Evolutionary conservation across 2,329 filamentous ascomycete genomes (phyloP).

Genomic region (Nemania sp.): DNA sequence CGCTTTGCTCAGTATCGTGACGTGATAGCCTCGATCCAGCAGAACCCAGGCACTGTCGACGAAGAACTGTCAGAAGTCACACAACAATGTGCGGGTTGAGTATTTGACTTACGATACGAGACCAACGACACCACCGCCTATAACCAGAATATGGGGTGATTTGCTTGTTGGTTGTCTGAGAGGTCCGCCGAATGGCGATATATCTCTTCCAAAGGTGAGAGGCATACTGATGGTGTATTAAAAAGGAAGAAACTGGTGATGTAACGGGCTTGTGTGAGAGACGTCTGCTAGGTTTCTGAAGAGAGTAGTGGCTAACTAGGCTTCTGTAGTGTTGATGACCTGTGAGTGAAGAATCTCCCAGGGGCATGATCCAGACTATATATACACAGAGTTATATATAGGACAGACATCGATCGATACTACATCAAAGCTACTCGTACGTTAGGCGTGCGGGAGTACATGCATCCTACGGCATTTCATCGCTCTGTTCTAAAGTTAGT

Average conservation of each 20-base stretch:
- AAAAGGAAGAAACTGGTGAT: neutral
- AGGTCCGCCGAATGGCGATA: constrained; percentile 38
- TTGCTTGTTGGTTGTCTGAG: constrained; percentile 35
- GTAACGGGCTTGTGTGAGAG: neutral
- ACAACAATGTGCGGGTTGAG: neutral
- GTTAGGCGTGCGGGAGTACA: too few species aligned
- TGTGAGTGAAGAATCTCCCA: neutral
- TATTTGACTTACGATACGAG: constrained; percentile 37
- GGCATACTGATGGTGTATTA: constrained; percentile 31
- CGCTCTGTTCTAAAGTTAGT: too few species aligned
- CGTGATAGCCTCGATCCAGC: constrained; percentile 49
- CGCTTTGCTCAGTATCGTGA: constrained; percentile 49
- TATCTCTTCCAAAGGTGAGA: constrained; percentile 41
- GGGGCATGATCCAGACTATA: too few species aligned
- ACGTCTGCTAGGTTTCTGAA: neutral
- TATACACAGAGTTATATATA: constrained; percentile 16
- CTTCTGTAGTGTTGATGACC: constrained; percentile 3
- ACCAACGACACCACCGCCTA: constrained; percentile 42
- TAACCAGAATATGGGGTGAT: constrained; percentile 39
- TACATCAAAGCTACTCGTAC: neutral
- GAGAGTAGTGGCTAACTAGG: neutral
- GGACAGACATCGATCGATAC: neutral
- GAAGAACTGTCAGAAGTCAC: constrained; percentile 14
- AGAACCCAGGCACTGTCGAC: constrained; percentile 46
- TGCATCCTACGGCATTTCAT: too few species aligned